These are phyloP conservation scores for Mycena metata DNA, from an alignment of 768 basidiomycete species.

Conservation along the genomic window DNA sequence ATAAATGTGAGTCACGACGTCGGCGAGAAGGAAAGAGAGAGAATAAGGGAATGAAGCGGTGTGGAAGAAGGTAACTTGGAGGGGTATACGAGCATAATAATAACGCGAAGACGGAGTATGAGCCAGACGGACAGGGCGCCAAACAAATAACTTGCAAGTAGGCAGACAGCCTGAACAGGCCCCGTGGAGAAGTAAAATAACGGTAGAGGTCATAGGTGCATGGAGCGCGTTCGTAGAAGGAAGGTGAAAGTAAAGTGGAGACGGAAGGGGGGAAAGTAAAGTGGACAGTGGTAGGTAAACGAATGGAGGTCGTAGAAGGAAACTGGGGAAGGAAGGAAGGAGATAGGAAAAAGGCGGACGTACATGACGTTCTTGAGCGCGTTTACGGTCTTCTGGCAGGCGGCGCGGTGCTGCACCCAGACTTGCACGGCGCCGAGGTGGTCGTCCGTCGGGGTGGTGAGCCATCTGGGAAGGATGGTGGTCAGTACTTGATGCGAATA, in stretches of 20 bases:
- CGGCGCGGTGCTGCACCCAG: slow-evolving; percentile 74
- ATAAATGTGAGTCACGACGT: slow-evolving; percentile 1
- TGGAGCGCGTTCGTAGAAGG: not conserved
- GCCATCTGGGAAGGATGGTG: slow-evolving; percentile 57
- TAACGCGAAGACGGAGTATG: not conserved
- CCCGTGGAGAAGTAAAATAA: slow-evolving; percentile 37
- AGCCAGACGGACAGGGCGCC: slow-evolving; percentile 11
- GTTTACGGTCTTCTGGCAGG: slow-evolving; percentile 59
- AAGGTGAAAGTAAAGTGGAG: not conserved
- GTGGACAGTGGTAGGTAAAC: slow-evolving; percentile 9
- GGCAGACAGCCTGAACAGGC: slow-evolving; percentile 9
- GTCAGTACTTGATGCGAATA: not conserved
- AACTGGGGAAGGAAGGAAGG: not conserved
- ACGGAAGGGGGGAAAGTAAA: slow-evolving; percentile 17
- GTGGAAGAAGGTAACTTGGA: not conserved
- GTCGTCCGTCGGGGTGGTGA: slow-evolving; percentile 71
- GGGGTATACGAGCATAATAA: not conserved
- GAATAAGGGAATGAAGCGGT: not conserved
- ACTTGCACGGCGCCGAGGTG: slow-evolving; percentile 71
- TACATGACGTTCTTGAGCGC: slow-evolving; percentile 37
- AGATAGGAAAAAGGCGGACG: no score
- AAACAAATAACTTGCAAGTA: not conserved
- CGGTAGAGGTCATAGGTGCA: not conserved
- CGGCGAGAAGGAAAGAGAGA: not conserved
- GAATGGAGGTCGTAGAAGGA: slow-evolving; percentile 11